These are phyloP conservation scores for Lepidium didymum DNA, from an alignment of 345 rosid genomes.

Conservation along the genomic window DNA sequence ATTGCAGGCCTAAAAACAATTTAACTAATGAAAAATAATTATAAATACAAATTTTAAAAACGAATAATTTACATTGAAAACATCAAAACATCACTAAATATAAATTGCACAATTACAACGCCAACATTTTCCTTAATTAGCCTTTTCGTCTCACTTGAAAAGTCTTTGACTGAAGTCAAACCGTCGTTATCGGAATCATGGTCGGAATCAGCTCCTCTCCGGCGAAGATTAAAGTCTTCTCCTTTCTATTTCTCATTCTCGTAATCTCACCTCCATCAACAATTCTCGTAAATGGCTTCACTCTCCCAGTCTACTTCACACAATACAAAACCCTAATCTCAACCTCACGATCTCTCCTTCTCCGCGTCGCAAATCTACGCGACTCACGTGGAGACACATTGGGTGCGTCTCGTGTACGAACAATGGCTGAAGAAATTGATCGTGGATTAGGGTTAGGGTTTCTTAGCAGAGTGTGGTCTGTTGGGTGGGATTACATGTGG, in stretches of 20 bases:
- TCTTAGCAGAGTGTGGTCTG: slow-evolving; percentile 44
- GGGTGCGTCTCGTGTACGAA: slow-evolving; percentile 52
- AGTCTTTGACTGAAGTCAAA: slow-evolving; percentile 20
- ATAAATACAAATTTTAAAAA: too few relatives aligned
- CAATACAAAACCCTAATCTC: slow-evolving; percentile 46
- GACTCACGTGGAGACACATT: slow-evolving; percentile 53
- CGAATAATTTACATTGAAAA: too few relatives aligned
- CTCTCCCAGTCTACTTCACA: slow-evolving; percentile 33
- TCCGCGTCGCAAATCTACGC: slow-evolving; percentile 72
- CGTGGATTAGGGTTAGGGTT: slow-evolving; percentile 41
- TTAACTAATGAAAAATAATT: too few relatives aligned
- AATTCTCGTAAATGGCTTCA: slow-evolving; percentile 20
- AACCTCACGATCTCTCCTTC: slow-evolving; percentile 58
- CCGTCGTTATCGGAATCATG: slow-evolving; percentile 22
- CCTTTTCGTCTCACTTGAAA: neutral
- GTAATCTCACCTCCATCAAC: slow-evolving; percentile 20
- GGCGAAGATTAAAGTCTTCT: slow-evolving; percentile 19
- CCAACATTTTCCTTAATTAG: neutral
- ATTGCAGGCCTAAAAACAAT: too few relatives aligned
- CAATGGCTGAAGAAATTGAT: slow-evolving; percentile 47
- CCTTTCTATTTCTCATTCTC: slow-evolving; percentile 23
- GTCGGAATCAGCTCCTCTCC: slow-evolving; percentile 20
- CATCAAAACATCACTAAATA: too few relatives aligned
- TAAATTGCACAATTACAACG: neutral
- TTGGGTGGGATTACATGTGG: slow-evolving; percentile 68